These are phyloP conservation scores for Hydrangea macrophylla DNA, from an alignment of 148 eudicot genomes.

Conservation along the genomic window DNA sequence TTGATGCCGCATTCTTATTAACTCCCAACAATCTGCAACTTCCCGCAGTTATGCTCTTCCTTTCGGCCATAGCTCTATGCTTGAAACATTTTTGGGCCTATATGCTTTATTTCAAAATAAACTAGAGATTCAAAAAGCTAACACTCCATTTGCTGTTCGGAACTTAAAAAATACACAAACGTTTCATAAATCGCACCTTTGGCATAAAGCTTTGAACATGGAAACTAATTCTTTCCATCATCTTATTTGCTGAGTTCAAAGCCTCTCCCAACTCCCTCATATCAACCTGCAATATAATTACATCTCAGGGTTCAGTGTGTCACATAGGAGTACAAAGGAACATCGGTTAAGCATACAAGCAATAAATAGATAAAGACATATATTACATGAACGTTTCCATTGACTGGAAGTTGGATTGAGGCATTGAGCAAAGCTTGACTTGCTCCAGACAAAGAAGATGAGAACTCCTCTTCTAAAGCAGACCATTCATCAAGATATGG, in stretches of 20 bases:
- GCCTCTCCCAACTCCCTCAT: constrained; percentile 51
- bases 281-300: constrained; percentile 42
- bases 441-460: constrained; percentile 47
- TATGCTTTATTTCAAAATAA: no score
- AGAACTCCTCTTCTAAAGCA: constrained; percentile 54
- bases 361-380: neutral
- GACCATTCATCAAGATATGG: constrained; percentile 74
- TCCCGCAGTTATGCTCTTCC: no score
- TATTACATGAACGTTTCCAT: constrained; percentile 62
- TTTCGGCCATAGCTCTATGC: no score
- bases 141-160: neutral
- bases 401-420: constrained; percentile 63
- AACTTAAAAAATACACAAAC: neutral
- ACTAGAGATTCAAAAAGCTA: no score
- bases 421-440: constrained; percentile 49
- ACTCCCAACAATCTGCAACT: no score
- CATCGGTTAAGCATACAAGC: neutral
- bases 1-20: no score
- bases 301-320: constrained; percentile 13
- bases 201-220: constrained; percentile 48
- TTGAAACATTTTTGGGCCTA: no score
- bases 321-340: constrained; percentile 10
- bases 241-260: constrained; percentile 49
- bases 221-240: constrained; percentile 43
- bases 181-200: constrained; percentile 37